phyloP scores from a whole-genome alignment of 163 green algal genomes.

The Smithsoniella earleae region DNA sequence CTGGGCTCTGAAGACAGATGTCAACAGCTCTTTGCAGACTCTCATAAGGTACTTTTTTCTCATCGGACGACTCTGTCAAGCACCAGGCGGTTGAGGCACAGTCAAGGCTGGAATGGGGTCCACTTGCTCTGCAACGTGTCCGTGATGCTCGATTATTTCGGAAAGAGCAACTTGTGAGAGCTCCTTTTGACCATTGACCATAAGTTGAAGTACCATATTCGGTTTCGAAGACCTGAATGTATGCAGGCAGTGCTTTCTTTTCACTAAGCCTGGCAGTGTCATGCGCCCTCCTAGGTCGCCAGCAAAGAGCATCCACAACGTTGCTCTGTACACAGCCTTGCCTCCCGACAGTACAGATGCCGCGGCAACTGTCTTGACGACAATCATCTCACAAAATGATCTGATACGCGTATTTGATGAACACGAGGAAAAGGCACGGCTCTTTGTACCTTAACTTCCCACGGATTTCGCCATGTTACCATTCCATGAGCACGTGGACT shows the following conservation, averaged over 20 bases:
- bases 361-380: background rate
- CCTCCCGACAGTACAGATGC: background rate
- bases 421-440: background rate
- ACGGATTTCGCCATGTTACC: too few species aligned
- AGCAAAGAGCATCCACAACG: conserved; percentile 27
- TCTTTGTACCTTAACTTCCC: too few species aligned
- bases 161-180: background rate
- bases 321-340: conserved; percentile 5
- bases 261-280: conserved; percentile 8
- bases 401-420: background rate
- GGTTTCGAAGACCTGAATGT: background rate
- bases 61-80: background rate
- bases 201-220: background rate
- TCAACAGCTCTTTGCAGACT: background rate
- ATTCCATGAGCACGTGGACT: too few species aligned
- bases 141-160: background rate
- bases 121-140: too few species aligned
- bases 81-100: too few species aligned
- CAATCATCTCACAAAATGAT: conserved; percentile 7
- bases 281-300: conserved; percentile 17
- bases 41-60: background rate
- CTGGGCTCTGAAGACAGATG: conserved; percentile 24
- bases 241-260: conserved; percentile 24
- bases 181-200: background rate
- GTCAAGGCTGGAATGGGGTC: too few species aligned